These are phyloP conservation scores for Coemansia asiatica DNA, from an alignment of 192 early-diverging fungal genomes.

Conservation along the genomic window DNA sequence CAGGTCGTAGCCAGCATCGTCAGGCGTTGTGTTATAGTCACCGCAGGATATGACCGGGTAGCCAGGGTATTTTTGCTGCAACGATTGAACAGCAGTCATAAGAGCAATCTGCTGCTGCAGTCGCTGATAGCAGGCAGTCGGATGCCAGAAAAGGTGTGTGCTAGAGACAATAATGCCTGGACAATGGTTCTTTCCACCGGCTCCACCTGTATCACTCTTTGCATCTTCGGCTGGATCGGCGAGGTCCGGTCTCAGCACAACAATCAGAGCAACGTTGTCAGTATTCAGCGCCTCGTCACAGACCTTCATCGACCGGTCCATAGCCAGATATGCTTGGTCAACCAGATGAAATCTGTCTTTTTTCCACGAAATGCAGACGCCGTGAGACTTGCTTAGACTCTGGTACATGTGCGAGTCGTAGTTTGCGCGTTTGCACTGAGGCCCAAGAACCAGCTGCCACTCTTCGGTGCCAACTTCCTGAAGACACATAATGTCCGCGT, in stretches of 20 bases:
- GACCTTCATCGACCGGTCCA: slow-evolving; percentile 33
- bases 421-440: slow-evolving; percentile 24
- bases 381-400: slow-evolving; percentile 36
- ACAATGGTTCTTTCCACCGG: not conserved
- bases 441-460: slow-evolving; percentile 29
- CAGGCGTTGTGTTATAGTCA: slow-evolving; percentile 64
- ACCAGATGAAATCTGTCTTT: slow-evolving; percentile 24
- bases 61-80: slow-evolving; percentile 34
- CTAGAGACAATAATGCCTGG: slow-evolving; percentile 48
- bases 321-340: slow-evolving; percentile 19
- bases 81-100: slow-evolving; percentile 13
- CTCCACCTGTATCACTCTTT: too few species aligned
- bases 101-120: slow-evolving; percentile 50
- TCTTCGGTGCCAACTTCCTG: slow-evolving; percentile 58
- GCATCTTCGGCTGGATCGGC: not conserved
- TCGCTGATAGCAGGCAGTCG: slow-evolving; percentile 45
- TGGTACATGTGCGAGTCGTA: slow-evolving; percentile 42
- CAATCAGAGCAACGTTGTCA: slow-evolving; percentile 44
- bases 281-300: slow-evolving; percentile 39
- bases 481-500: slow-evolving; percentile 60
- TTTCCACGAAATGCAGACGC: slow-evolving; percentile 48
- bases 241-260: slow-evolving; percentile 18
- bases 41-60: slow-evolving; percentile 28
- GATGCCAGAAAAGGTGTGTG: slow-evolving; percentile 50
- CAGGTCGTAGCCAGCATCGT: slow-evolving; percentile 60